Evolutionary conservation across 1,139 yeast species (phyloP).

Genomic region (Taphrina flavorubra): DNA sequence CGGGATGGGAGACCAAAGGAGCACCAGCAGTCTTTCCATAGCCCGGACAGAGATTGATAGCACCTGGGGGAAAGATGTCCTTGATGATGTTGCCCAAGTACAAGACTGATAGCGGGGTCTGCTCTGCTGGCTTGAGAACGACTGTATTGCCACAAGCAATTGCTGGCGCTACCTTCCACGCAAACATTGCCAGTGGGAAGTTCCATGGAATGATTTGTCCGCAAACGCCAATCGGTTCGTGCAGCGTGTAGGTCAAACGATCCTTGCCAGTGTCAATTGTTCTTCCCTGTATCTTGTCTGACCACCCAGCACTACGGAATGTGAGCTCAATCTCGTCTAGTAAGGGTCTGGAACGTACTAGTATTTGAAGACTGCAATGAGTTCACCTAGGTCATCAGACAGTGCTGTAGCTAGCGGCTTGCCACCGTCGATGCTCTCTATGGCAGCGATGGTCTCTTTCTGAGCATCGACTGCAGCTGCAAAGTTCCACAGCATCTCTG

Average conservation of each 20-base stretch:
- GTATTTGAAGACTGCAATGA: slow-evolving; percentile 67
- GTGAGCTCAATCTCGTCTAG: neutral
- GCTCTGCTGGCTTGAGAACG: slow-evolving; percentile 86
- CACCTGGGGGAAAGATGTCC: slow-evolving; percentile 87
- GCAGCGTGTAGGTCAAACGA: slow-evolving; percentile 75
- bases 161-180: slow-evolving; percentile 89
- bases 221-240: slow-evolving; percentile 82
- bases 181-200: slow-evolving; percentile 92
- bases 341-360: slow-evolving; percentile 45
- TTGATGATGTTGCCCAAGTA: slow-evolving; percentile 75
- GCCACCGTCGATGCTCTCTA: slow-evolving; percentile 73
- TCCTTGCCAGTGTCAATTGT: slow-evolving; percentile 67
- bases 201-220: slow-evolving; percentile 92
- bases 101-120: slow-evolving; percentile 84
- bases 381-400: slow-evolving; percentile 70
- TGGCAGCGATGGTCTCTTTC: slow-evolving; percentile 58
- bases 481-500: slow-evolving; percentile 58
- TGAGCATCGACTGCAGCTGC: slow-evolving; percentile 62
- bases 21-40: slow-evolving; percentile 63
- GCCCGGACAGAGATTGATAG: slow-evolving; percentile 71
- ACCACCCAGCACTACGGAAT: slow-evolving; percentile 67
- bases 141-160: slow-evolving; percentile 91
- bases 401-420: slow-evolving; percentile 60
- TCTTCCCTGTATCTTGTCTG: slow-evolving; percentile 76
- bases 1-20: slow-evolving; percentile 69